These are phyloP conservation scores for Geotrichum reessii DNA, from an alignment of 1,139 yeast species.

Conservation along the genomic window DNA sequence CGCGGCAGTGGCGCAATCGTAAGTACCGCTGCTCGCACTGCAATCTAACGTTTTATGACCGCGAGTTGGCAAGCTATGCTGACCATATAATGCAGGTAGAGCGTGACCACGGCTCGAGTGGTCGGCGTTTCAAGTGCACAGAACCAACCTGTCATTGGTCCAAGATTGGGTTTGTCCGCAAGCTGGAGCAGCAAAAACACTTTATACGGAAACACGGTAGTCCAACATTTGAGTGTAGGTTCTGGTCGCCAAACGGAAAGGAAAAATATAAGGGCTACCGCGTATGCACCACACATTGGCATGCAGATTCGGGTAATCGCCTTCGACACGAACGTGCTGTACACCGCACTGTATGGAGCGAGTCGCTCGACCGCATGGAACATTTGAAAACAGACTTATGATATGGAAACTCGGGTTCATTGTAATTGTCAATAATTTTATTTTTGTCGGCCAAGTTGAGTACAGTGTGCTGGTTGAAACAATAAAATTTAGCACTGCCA, in stretches of 20 bases:
- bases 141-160: constrained; percentile 29
- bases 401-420: too few species aligned
- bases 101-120: constrained; percentile 15
- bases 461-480: too few species aligned
- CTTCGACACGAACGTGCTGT: constrained; percentile 31
- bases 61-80: constrained; percentile 27
- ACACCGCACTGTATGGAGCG: constrained; percentile 24
- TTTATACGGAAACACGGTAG: constrained; percentile 29
- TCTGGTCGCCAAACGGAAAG: constrained; percentile 28
- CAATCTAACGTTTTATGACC: constrained; percentile 24
- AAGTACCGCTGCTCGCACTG: constrained; percentile 31
- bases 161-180: constrained; percentile 21
- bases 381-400: background rate
- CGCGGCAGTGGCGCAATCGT: constrained; percentile 29
- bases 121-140: constrained; percentile 30
- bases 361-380: background rate
- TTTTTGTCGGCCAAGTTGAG: too few species aligned
- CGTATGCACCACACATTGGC: constrained; percentile 31
- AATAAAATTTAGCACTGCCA: too few species aligned
- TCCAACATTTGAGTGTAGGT: constrained; percentile 31
- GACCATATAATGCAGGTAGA: constrained; percentile 27
- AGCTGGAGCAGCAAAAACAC: constrained; percentile 16
- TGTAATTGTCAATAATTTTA: too few species aligned
- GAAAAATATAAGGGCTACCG: constrained; percentile 29
- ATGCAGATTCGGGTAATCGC: constrained; percentile 31